Percentiles rank a stretch among this genome's conserved stretches.
These are phyloP conservation scores for Panicum miliaceum DNA, from an alignment of 176 grass and related monocot genomes.

Conservation along the genomic window DNA sequence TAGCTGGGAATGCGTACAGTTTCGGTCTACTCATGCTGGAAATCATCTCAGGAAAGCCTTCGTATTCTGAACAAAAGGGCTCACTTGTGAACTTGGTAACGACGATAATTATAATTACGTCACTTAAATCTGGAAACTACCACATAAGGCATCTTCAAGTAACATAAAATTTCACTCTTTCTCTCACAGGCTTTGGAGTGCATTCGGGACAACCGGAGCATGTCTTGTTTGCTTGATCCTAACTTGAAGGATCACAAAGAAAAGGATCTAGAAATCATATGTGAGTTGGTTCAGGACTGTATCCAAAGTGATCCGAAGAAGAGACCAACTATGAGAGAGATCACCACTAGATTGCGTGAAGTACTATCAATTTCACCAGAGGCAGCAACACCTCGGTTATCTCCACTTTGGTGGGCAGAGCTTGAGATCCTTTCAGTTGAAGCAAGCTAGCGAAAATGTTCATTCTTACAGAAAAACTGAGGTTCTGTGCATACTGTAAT, in stretches of 20 bases:
- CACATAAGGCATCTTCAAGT: conserved; percentile 33
- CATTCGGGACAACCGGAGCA: conserved; percentile 58
- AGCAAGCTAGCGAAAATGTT: conserved; percentile 69
- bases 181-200: conserved; percentile 75
- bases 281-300: conserved; percentile 79
- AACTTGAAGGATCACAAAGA: conserved; percentile 70
- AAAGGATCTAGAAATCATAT: conserved; percentile 72
- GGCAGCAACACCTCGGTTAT: conserved; percentile 78
- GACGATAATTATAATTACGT: conserved; percentile 14
- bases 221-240: conserved; percentile 74
- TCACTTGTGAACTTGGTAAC: conserved; percentile 78
- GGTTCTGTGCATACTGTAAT: conserved; percentile 50
- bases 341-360: conserved; percentile 62
- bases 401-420: conserved; percentile 99
- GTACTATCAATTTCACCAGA: conserved; percentile 74
- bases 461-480: conserved; percentile 44
- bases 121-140: conserved; percentile 4
- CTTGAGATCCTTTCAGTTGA: conserved; percentile 97
- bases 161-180: conserved; percentile 26
- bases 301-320: conserved; percentile 71
- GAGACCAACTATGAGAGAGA: conserved; percentile 80
- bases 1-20: conserved; percentile 85
- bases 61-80: conserved; percentile 64
- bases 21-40: conserved; percentile 91
- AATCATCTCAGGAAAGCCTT: conserved; percentile 89